These are phyloP conservation scores for Martensiomyces pterosporus DNA, from an alignment of 192 early-diverging fungal genomes.

Conservation along the genomic window DNA sequence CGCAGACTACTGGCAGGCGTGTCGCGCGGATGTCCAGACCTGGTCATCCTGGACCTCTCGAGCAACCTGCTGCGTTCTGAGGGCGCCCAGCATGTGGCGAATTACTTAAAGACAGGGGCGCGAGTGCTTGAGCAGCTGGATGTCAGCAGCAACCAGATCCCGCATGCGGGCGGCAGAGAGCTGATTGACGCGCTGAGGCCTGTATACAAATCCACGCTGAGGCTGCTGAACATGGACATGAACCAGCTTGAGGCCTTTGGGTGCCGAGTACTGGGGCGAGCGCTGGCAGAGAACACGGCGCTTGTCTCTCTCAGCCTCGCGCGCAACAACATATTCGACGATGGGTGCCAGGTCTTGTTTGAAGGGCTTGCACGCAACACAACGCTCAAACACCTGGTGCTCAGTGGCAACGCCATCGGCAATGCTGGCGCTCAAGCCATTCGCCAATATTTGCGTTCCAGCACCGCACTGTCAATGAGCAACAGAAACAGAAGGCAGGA, in stretches of 20 bases:
- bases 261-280: slow-evolving; percentile 8
- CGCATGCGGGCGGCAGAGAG: slow-evolving; percentile 8
- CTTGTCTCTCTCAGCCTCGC: slow-evolving; percentile 12
- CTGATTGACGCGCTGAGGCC: slow-evolving; percentile 5
- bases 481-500: too few relatives aligned
- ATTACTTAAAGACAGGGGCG: slow-evolving; percentile 4
- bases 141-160: slow-evolving; percentile 28
- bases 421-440: slow-evolving; percentile 16
- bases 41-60: slow-evolving; percentile 18
- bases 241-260: slow-evolving; percentile 23
- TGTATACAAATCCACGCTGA: neutral
- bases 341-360: slow-evolving; percentile 23
- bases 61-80: slow-evolving; percentile 20
- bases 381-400: slow-evolving; percentile 10
- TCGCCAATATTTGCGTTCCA: slow-evolving; percentile 5
- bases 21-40: slow-evolving; percentile 10
- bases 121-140: slow-evolving; percentile 10
- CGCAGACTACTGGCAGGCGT: slow-evolving; percentile 5
- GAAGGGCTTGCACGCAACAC: slow-evolving; percentile 7
- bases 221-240: slow-evolving; percentile 21
- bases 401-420: slow-evolving; percentile 30
- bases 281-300: slow-evolving; percentile 11
- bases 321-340: slow-evolving; percentile 33
- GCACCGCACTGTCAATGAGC: too few relatives aligned
- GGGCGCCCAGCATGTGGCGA: slow-evolving; percentile 12